These are phyloP conservation scores for Saitozyma podzolica DNA, from an alignment of 768 basidiomycete genomes.

Conservation along the genomic window DNA sequence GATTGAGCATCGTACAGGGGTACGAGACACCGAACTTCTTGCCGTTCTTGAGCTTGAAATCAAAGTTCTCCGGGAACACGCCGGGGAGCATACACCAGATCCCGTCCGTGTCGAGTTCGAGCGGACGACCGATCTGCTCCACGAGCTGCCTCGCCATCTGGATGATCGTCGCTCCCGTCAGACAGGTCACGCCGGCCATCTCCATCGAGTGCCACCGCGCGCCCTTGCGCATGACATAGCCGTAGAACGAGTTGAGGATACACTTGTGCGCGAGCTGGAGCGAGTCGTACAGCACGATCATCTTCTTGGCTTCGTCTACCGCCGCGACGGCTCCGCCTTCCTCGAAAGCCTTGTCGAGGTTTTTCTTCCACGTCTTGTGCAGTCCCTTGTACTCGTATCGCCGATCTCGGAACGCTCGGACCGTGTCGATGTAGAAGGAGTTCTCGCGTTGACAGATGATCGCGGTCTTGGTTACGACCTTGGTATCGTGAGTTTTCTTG, in stretches of 20 bases:
- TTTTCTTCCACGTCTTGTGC: slow-evolving; percentile 99
- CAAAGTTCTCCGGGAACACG: slow-evolving; percentile 96
- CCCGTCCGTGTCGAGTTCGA: slow-evolving; percentile 97
- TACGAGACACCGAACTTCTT: slow-evolving; percentile 89
- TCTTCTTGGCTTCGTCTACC: slow-evolving; percentile 95
- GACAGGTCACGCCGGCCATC: slow-evolving; percentile 99
- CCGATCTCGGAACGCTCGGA: slow-evolving; percentile 92
- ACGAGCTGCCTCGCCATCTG: slow-evolving; percentile 98
- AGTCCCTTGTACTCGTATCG: slow-evolving; percentile 99
- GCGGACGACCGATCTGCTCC: slow-evolving; percentile 93
- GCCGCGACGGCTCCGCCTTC: slow-evolving; percentile 76
- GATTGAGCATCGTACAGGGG: slow-evolving; percentile 99
- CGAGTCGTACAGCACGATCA: slow-evolving; percentile 98
- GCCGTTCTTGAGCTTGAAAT: slow-evolving; percentile 82
- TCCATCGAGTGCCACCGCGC: slow-evolving; percentile 99
- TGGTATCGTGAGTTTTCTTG: slow-evolving; percentile 97
- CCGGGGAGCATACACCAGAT: slow-evolving; percentile 99
- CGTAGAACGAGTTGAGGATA: slow-evolving; percentile 99
- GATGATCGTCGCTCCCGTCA: slow-evolving; percentile 96
- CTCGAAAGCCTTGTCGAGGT: slow-evolving; percentile 71
- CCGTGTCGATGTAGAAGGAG: slow-evolving; percentile 98
- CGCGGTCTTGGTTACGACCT: slow-evolving; percentile 85
- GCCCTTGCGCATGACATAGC: slow-evolving; percentile 99
- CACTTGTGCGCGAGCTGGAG: slow-evolving; percentile 99
- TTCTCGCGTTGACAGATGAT: slow-evolving; percentile 98